Evolutionary conservation across 192 early-diverging fungal species (phyloP).

Genomic region (Mortierella claussenii): DNA sequence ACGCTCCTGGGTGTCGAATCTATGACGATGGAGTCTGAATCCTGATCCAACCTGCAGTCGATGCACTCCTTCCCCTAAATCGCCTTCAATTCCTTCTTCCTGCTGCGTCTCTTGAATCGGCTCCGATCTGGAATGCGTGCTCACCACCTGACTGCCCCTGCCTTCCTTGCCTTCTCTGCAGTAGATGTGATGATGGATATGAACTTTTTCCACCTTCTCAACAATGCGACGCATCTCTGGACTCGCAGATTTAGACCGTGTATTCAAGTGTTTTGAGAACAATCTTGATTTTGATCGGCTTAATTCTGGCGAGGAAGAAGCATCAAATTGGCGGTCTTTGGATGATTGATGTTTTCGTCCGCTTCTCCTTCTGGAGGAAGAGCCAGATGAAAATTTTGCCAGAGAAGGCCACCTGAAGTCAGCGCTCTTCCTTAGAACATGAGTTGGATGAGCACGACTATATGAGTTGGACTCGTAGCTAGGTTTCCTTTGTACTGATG

Average conservation of each 20-base stretch:
- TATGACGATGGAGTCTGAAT: not conserved
- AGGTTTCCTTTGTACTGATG: too few species aligned
- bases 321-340: not conserved
- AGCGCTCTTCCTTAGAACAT: not conserved
- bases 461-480: too few species aligned
- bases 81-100: not conserved
- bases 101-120: not conserved
- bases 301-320: not conserved
- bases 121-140: not conserved
- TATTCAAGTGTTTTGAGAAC: too few species aligned
- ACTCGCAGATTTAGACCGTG: constrained; percentile 12
- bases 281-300: not conserved
- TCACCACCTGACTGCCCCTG: not conserved
- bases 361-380: not conserved
- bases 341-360: not conserved
- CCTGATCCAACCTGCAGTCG: not conserved
- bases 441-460: too few species aligned
- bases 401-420: not conserved
- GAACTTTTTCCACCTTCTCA: constrained; percentile 39
- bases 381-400: not conserved
- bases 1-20: not conserved
- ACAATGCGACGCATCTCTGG: constrained; percentile 1
- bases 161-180: constrained; percentile 10
- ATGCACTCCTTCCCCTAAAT: not conserved
- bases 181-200: constrained; percentile 42